Evolutionary conservation across 192 early-diverging fungal species (phyloP).

Genomic region (Umbelopsis sp.): DNA sequence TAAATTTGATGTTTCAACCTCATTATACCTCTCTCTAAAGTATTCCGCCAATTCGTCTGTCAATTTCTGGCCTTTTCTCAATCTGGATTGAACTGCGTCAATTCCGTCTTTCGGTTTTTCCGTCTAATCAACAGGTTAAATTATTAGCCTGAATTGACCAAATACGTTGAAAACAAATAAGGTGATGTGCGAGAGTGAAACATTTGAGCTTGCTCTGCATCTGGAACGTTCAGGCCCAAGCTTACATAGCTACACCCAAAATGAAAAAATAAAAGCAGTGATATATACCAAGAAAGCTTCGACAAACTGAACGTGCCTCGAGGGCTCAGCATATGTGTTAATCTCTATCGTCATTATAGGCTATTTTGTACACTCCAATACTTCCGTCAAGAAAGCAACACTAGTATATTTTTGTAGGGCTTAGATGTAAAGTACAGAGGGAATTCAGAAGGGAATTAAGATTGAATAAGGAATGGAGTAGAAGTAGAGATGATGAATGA

Average conservation of each 20-base stretch:
- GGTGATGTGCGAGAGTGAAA: conserved; percentile 1
- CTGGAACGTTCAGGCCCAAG: too few species aligned
- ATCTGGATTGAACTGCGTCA: conserved; percentile 49
- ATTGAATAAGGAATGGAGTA: conserved; percentile 23
- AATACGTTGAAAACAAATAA: not conserved
- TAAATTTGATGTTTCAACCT: not conserved
- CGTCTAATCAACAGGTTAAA: conserved; percentile 31
- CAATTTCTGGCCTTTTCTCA: conserved; percentile 45
- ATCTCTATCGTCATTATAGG: conserved; percentile 5
- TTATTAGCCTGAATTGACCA: conserved; percentile 10
- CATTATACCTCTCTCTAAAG: conserved; percentile 54
- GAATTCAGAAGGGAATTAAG: not conserved
- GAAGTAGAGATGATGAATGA: conserved; percentile 19
- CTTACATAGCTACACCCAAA: not conserved
- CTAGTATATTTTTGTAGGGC: too few species aligned
- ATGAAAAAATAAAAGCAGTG: not conserved
- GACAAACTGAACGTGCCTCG: not conserved
- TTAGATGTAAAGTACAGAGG: not conserved
- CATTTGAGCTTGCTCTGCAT: not conserved
- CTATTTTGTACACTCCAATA: not conserved
- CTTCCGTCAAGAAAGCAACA: too few species aligned
- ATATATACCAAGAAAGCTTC: conserved; percentile 18
- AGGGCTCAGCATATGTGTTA: not conserved
- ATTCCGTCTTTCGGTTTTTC: conserved; percentile 53
- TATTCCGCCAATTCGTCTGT: conserved; percentile 60